Evolutionary conservation across 306 rosid genomes (phyloP).

Genomic region (Fagus sylvatica): DNA sequence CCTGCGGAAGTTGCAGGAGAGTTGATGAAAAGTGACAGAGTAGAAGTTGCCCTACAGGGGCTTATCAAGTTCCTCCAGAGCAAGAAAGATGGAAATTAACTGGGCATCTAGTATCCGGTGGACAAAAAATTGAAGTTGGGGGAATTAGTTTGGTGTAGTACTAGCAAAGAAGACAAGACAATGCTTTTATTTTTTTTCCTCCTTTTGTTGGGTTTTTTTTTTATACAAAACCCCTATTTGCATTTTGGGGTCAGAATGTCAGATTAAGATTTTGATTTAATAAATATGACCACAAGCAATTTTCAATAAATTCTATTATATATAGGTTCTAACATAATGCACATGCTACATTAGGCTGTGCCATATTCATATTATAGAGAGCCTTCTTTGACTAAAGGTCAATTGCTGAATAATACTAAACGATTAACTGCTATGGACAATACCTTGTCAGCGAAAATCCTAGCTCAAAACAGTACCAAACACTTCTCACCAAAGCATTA

Average conservation of each 20-base stretch:
- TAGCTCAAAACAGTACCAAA: neutral
- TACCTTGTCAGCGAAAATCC: neutral
- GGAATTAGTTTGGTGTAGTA: neutral
- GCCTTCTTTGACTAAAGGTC: neutral
- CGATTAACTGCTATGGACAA: neutral
- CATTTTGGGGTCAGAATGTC: too few relatives aligned
- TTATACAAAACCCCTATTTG: too few relatives aligned
- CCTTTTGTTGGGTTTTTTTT: too few relatives aligned
- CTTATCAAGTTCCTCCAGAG: conserved; percentile 42
- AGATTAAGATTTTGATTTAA: neutral
- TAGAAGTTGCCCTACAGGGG: conserved; percentile 45
- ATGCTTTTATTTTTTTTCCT: neutral
- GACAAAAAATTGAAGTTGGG: neutral
- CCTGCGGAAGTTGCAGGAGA: conserved; percentile 66
- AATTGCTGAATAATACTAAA: neutral
- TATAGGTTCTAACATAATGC: too few relatives aligned
- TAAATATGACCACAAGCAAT: too few relatives aligned
- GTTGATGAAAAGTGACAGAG: conserved; percentile 45
- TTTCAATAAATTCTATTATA: too few relatives aligned
- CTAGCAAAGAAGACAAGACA: neutral
- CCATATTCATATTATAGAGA: too few relatives aligned
- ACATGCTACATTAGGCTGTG: too few relatives aligned
- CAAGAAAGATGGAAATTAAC: conserved; percentile 9
- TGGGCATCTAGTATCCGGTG: neutral
- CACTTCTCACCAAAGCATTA: neutral